These are phyloP conservation scores for Mimosa pudica DNA, from an alignment of 306 rosid genomes.

Conservation along the genomic window DNA sequence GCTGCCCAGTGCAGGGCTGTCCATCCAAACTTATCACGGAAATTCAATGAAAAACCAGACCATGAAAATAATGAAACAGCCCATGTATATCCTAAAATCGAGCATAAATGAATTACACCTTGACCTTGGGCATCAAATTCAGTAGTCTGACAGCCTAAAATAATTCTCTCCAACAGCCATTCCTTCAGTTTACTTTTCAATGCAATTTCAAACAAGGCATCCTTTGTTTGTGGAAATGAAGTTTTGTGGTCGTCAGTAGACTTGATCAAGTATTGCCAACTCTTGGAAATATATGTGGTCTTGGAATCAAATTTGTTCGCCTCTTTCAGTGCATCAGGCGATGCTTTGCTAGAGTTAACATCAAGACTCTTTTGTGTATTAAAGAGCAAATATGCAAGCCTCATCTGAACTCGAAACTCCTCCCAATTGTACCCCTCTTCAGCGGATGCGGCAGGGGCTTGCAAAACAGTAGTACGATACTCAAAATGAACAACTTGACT, in stretches of 20 bases:
- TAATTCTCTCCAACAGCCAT: constrained; percentile 82
- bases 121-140: constrained; percentile 78
- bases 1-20: constrained; percentile 99
- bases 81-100: constrained; percentile 87
- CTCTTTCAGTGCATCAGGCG: constrained; percentile 52
- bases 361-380: constrained; percentile 61
- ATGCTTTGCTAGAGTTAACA: constrained; percentile 57
- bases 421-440: constrained; percentile 62
- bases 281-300: constrained; percentile 57
- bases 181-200: constrained; percentile 76
- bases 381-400: constrained; percentile 75
- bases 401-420: constrained; percentile 65
- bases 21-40: constrained; percentile 95
- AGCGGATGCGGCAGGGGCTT: constrained; percentile 41
- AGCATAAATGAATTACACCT: constrained; percentile 94
- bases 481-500: constrained; percentile 84
- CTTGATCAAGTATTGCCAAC: constrained; percentile 61
- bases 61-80: constrained; percentile 68
- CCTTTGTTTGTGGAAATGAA: constrained; percentile 71
- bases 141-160: constrained; percentile 57
- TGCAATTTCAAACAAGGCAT: constrained; percentile 55
- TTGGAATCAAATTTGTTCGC: constrained; percentile 67
- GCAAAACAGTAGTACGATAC: constrained; percentile 64
- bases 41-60: constrained; percentile 86
- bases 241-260: constrained; percentile 52